Percentiles rank a stretch among this genome's conserved stretches.
Conservation (phyloP, 2,329 filamentous ascomycete species). For the Erysiphe pulchra region DNA sequence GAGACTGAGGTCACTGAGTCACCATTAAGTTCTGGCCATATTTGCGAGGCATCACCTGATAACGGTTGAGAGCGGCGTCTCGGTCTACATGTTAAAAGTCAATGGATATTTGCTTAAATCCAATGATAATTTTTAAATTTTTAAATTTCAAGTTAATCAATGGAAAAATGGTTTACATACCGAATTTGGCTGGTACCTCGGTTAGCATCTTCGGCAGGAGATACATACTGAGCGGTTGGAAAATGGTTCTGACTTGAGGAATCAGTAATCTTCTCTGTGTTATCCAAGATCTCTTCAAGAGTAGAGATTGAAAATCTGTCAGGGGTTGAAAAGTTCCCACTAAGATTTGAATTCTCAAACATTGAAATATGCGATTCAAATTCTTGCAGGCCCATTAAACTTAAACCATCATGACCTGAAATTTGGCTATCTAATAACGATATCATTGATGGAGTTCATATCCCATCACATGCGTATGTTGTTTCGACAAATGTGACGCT, state of each 20-base stretch:
- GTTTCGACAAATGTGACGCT: conserved; percentile 11
- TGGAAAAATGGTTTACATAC: conserved; percentile 9
- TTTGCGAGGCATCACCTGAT: conserved; percentile 9
- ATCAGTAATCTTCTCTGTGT: conserved; percentile 10
- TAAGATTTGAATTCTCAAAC: conserved; percentile 11
- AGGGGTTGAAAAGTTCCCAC: conserved; percentile 10
- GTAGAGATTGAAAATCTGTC: conserved; percentile 8
- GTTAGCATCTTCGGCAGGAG: conserved; percentile 5
- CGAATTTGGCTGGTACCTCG: conserved; percentile 5
- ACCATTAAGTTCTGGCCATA: conserved; percentile 13
- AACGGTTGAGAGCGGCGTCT: conserved; percentile 5
- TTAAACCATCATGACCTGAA: conserved; percentile 14
- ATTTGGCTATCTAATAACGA: conserved; percentile 13
- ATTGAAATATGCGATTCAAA: conserved; percentile 15
- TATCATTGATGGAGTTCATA: conserved; percentile 13
- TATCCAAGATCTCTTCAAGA: conserved; percentile 6
- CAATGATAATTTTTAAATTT: background rate
- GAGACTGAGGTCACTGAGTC: conserved; percentile 27
- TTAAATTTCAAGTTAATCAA: conserved; percentile 2
- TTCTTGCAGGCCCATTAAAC: conserved; percentile 15
- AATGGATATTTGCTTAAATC: conserved; percentile 3
- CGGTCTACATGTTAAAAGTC: conserved; percentile 7
- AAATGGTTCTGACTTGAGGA: conserved; percentile 6
- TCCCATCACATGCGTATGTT: conserved; percentile 14
- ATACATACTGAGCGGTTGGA: conserved; percentile 4